Base-by-base conservation (phyloP, 805 yeast species). In the Saturnispora bothae region DNA sequence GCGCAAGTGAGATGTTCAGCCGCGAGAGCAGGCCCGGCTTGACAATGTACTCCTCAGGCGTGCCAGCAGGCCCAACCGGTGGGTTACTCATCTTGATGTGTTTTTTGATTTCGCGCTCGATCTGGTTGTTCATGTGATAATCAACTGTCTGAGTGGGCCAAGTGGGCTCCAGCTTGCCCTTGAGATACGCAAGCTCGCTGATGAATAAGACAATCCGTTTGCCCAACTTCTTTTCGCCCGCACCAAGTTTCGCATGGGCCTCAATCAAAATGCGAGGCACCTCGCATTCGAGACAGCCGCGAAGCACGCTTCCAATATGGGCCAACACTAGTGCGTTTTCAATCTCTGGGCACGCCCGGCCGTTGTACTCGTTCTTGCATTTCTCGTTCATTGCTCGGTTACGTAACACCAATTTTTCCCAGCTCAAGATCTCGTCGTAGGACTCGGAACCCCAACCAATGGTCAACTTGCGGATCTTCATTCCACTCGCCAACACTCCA, bases 151-250 rank as follows among this genome's bases (percentile, higher is more conserved):
- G 14, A 7, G 10, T 16, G 16, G 22, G 8, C 20, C 66, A 68
- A 3, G 57, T 58, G 0, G 88, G 86, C 1, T 82, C 53, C 5
- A 80, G 51, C 30, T 63, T 65, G 29, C 69, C 65, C 2, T 82
- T 65, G 36, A 81, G 49, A 39, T 66, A 65, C 26, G 70, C 60
- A 12, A 84, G 64, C 48, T 82, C 85, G 0, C 84, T 69, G 3
- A 83, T 51, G 8, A 89, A 61, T 16, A 70, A 60, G 5, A 82
- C 70, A 0, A 86, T 79, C 54, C 82, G 83, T 4, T 71, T 55
- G 27, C 68, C 54, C 43, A 63, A 67, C 15, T 60, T 54, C n/a
- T 55, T 64, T 49, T 76, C 73, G 12, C 60, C 49, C 4, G 33
- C 4, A 18, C 32, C 38, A 31, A 39, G 33, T 13, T 39, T 42